Evolutionary conservation across 169 alveolate genomes (phyloP), one percentile per base, ranked within the genome.

Genomic region (Plasmodium inui): DNA sequence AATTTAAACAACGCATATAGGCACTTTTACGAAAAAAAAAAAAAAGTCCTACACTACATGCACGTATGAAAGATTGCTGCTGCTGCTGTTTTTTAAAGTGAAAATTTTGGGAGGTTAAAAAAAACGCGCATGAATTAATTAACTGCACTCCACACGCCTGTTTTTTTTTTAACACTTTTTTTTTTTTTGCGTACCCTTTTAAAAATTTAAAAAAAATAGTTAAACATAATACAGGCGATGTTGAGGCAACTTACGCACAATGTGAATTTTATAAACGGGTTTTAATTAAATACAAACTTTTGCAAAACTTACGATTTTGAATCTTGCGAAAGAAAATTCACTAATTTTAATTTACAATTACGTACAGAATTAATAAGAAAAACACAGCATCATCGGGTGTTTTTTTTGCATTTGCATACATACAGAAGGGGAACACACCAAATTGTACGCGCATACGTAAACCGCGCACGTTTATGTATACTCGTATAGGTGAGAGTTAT

Each of bases 261-360:
- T 3, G 50, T 30, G 19, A 79, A 41, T 12, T 79, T 79, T 41
- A 79, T 41, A 79, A 37, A 79, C 84, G 57, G 70, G 12, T 22
- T 79, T 41, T 79, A 10, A 79, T 79, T 79, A 79, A 79, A 30
- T 73, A 79, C 84, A 79, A 79, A 79, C 57, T 39, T 12, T 39
- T 41, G 72, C 28, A 41, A 79, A n/a, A 79, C 70, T 17, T 79
- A 79, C 84, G 17, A 79, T 79, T 79, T 79, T 79, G 46, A 41
- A 79, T 79, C 32, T n/a, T 34, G 55, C n/a, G n/a, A 79, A 79
- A 32, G 30, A 73, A 12, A 39, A 79, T 79, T 34, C 84, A 79
- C 50, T 30, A 79, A 61, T 44, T 37, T 26, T 79, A 79, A 79
- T 41, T 79, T n/a, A 37, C 30, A 41, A 19, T 37, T 32, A 79